phyloP scores from a whole-genome alignment of 164 flowering plant genomes.

The Akebia trifoliata region DNA sequence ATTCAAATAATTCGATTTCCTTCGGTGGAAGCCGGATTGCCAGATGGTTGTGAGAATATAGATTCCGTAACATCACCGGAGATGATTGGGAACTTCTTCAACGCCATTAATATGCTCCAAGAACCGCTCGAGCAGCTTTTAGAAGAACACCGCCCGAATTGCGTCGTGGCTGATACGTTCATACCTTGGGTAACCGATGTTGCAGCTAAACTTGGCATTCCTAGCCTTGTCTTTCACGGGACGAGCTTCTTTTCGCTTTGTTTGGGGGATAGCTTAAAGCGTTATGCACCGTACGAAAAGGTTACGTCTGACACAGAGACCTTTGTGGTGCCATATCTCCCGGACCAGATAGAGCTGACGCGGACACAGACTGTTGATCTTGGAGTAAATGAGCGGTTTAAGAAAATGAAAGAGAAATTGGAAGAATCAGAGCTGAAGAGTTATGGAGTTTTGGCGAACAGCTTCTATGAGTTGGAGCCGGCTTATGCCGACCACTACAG shows the following conservation, averaged over 20 bases:
- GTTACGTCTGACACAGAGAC: background rate
- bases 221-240: slow-evolving; percentile 35
- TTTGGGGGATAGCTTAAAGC: slow-evolving; percentile 1
- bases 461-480: slow-evolving; percentile 43
- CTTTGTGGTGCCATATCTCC: slow-evolving; percentile 19
- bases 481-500: slow-evolving; percentile 26
- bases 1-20: slow-evolving; percentile 25
- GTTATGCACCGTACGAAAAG: slow-evolving; percentile 13
- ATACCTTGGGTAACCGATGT: slow-evolving; percentile 27
- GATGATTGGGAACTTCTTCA: slow-evolving; percentile 10
- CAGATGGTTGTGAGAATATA: slow-evolving; percentile 31
- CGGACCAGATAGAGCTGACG: slow-evolving; percentile 21
- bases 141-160: slow-evolving; percentile 21
- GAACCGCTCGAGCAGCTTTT: slow-evolving; percentile 26
- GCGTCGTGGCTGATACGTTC: slow-evolving; percentile 33
- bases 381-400: background rate
- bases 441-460: slow-evolving; percentile 33
- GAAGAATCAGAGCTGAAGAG: slow-evolving; percentile 19
- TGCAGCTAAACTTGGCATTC: slow-evolving; percentile 20
- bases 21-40: slow-evolving; percentile 26
- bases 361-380: slow-evolving; percentile 14
- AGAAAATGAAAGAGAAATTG: background rate
- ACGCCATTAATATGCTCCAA: slow-evolving; percentile 21
- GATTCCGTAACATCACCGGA: slow-evolving; percentile 9
- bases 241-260: slow-evolving; percentile 27